phyloP scores from a whole-genome alignment of 2,329 filamentous ascomycete species.

The Corniculantispora saksenae region DNA sequence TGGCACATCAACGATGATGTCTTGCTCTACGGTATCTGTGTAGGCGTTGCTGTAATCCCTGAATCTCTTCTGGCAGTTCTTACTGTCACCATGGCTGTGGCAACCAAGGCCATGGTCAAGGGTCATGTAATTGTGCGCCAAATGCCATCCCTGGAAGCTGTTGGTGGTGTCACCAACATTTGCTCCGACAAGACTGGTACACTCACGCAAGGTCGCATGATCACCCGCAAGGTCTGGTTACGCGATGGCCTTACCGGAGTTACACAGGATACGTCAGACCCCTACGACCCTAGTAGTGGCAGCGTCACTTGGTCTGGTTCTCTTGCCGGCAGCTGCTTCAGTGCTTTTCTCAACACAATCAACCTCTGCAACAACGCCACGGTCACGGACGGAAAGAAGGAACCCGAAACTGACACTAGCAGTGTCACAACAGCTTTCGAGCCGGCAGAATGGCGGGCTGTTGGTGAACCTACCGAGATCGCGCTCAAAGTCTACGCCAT shows the following conservation, averaged over 20 bases:
- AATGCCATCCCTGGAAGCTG: constrained; percentile 64
- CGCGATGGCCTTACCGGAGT: constrained; percentile 53
- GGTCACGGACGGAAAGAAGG: constrained; percentile 50
- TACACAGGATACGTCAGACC: constrained; percentile 57
- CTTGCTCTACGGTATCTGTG: constrained; percentile 61
- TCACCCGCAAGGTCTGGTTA: constrained; percentile 63
- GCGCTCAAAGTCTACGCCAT: constrained; percentile 73
- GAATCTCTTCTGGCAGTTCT: constrained; percentile 69
- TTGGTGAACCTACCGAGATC: constrained; percentile 72
- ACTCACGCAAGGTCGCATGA: constrained; percentile 66
- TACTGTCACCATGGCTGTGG: constrained; percentile 70
- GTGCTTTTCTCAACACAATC: constrained; percentile 54
- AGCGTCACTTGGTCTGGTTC: constrained; percentile 47
- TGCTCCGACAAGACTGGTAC: constrained; percentile 73
- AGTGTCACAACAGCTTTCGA: constrained; percentile 48
- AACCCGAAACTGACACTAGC: constrained; percentile 47
- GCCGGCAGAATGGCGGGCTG: constrained; percentile 54
- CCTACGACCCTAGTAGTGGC: constrained; percentile 63
- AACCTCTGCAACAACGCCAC: constrained; percentile 63
- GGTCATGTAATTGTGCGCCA: constrained; percentile 67
- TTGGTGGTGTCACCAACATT: constrained; percentile 70
- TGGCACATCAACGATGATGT: constrained; percentile 58
- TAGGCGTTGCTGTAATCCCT: constrained; percentile 64
- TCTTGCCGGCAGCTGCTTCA: constrained; percentile 42
- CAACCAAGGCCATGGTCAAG: constrained; percentile 64